phyloP scores from a whole-genome alignment of 2,329 filamentous ascomycete species.

The Harringtonia lauricola region DNA sequence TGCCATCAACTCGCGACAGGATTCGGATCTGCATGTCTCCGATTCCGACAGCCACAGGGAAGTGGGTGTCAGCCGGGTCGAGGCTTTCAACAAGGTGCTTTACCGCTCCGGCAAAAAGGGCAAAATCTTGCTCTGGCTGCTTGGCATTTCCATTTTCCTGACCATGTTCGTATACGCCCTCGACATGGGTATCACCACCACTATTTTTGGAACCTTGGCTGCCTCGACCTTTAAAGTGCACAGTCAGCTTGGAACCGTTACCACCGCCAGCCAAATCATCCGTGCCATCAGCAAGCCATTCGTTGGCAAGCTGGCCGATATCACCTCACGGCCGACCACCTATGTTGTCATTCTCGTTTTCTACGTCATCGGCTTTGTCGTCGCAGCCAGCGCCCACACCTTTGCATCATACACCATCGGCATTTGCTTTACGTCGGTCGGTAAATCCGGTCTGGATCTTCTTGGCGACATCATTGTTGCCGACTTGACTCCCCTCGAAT shows the following conservation, averaged over 20 bases:
- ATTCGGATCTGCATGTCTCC: background rate
- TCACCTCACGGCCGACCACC: conserved; percentile 26
- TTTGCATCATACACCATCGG: conserved; percentile 24
- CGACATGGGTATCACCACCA: conserved; percentile 24
- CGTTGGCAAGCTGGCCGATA: conserved; percentile 25
- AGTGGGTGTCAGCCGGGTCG: conserved; percentile 22
- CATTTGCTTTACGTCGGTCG: conserved; percentile 24
- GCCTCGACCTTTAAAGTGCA: conserved; percentile 22
- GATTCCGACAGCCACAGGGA: conserved; percentile 16
- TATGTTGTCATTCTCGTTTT: conserved; percentile 28
- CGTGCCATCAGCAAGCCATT: conserved; percentile 27
- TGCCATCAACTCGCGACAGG: no score
- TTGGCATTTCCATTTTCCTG: conserved; percentile 25
- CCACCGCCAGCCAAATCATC: conserved; percentile 23
- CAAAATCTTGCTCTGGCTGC: conserved; percentile 24
- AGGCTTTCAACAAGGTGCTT: conserved; percentile 28
- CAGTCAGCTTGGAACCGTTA: conserved; percentile 21
- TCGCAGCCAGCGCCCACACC: conserved; percentile 20
- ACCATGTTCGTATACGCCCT: conserved; percentile 24
- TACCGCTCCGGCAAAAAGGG: conserved; percentile 22
- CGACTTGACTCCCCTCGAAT: conserved; percentile 24
- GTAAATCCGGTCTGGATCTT: conserved; percentile 25
- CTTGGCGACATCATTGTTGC: conserved; percentile 25
- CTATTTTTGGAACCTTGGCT: conserved; percentile 23
- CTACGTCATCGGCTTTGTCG: conserved; percentile 23